Evolutionary conservation across 805 yeast species (phyloP).

Genomic region (Sugiyamaella valdiviana): DNA sequence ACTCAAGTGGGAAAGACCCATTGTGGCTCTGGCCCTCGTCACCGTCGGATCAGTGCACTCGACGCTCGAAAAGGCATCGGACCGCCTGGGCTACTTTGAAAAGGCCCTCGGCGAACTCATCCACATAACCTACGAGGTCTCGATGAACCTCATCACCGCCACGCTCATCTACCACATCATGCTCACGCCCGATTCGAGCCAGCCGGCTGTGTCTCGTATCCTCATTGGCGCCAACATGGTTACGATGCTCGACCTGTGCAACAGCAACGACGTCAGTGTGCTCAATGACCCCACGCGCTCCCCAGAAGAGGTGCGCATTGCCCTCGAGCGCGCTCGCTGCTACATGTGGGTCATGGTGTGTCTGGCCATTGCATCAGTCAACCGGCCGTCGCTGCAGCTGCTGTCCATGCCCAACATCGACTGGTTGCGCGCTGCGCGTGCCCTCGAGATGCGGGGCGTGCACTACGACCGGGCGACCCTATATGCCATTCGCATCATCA

Average conservation of each 20-base stretch:
- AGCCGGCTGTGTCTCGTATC: conserved; percentile 17
- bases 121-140: not conserved
- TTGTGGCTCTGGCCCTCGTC: conserved; percentile 11
- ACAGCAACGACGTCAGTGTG: conserved; percentile 9
- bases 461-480: not conserved
- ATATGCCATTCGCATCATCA: conserved; percentile 8
- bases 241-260: conserved; percentile 12
- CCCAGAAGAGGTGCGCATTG: conserved; percentile 1
- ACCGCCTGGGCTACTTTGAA: conserved; percentile 13
- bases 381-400: conserved; percentile 10
- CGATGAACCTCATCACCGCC: conserved; percentile 8
- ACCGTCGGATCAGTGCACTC: conserved; percentile 8
- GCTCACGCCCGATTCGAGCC: conserved; percentile 14
- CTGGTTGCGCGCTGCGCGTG: not conserved
- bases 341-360: conserved; percentile 16
- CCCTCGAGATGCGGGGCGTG: conserved; percentile 5
- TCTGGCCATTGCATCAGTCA: conserved; percentile 15
- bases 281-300: conserved; percentile 2
- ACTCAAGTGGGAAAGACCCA: conserved; percentile 7
- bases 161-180: conserved; percentile 7
- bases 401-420: conserved; percentile 6
- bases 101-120: conserved; percentile 11
- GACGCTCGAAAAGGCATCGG: conserved; percentile 9
- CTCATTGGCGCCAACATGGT: conserved; percentile 17
- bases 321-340: conserved; percentile 6